Evolutionary conservation across 1,139 yeast genomes (phyloP), one percentile per base, ranked within the genome.

Genomic region (Pichia sp.): DNA sequence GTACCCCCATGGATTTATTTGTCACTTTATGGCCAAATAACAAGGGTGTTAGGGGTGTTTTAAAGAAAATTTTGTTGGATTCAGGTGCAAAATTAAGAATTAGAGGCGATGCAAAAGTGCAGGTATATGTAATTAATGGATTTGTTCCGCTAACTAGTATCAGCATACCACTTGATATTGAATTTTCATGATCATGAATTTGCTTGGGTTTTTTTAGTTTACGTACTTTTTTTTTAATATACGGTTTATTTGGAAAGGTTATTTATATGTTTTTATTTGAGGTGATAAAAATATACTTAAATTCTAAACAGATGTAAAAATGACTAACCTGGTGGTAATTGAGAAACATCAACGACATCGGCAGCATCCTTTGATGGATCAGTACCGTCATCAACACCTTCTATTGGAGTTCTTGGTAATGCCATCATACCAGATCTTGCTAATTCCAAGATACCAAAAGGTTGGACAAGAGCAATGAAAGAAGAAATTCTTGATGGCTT

Each of bases 361-460:
- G 84, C 80, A 45, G 87, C 88, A 56, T 79, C 81, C 59, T 77
- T 75, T 30, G 73, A 70, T 18, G 75, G 80, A 30, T 73, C 79
- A 8, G 64, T 61, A 11, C 68, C 68, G 28, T 65, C 64, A 36
- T 77, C 81, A 44, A 59, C 64, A 34, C 71, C 70, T 54, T 76
- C 78, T 63, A 89, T 74, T 48, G 97, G 97, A 49, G 98, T 89
- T 78, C 98, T 84, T 66, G 98, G 96, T 65, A 93, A 77, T 11
- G 98, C 99, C 90, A 93, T 89, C 96, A 91, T 89, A 72, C 99
- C 99, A 28, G 96, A 86, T 73, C 99, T 83, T 47, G 98, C 96
- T 62, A 93, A 86, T 73, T 93, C 99, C 68, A 93, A 78, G 55
- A 93, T 84, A 64, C 99, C 99, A 67, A 93, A 93, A 48, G 99